phyloP scores from a whole-genome alignment of 768 basidiomycete species.

The Lactarius hengduanensis region DNA sequence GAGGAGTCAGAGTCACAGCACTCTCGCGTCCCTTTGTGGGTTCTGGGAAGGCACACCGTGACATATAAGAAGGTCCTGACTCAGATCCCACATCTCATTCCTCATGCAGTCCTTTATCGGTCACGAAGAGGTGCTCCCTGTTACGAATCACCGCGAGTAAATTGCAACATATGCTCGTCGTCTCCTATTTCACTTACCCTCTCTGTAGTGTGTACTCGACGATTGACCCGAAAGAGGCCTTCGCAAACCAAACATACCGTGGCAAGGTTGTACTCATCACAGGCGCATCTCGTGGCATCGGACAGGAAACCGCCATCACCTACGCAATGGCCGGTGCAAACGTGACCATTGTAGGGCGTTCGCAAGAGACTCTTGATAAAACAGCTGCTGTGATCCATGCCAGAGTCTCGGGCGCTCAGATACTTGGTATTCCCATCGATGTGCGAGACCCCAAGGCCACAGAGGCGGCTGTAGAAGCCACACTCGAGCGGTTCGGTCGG shows the following conservation, averaged over 20 bases:
- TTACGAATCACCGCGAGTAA: too few species aligned
- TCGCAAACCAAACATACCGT: conserved; percentile 21
- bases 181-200: too few species aligned
- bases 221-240: conserved; percentile 23
- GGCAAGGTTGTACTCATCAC: conserved; percentile 3
- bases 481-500: too few species aligned
- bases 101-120: too few species aligned
- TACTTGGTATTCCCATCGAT: conserved; percentile 32
- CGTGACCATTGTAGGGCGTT: conserved; percentile 31
- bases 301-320: conserved; percentile 10
- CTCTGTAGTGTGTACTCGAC: conserved; percentile 8
- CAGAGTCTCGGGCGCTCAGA: conserved; percentile 12
- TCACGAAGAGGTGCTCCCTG: neutral
- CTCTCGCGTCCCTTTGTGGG: too few species aligned
- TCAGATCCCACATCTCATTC: too few species aligned
- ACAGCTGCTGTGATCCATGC: conserved; percentile 29
- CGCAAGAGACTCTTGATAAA: conserved; percentile 25
- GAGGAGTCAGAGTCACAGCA: too few species aligned
- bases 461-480: conserved; percentile 28
- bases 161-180: too few species aligned
- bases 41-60: too few species aligned
- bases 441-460: conserved; percentile 29
- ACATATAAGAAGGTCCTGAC: too few species aligned
- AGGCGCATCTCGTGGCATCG: too few species aligned
- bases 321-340: conserved; percentile 34